These are phyloP conservation scores for Aegilops tauschii DNA, from an alignment of 176 grass and related monocot species.

Conservation along the genomic window DNA sequence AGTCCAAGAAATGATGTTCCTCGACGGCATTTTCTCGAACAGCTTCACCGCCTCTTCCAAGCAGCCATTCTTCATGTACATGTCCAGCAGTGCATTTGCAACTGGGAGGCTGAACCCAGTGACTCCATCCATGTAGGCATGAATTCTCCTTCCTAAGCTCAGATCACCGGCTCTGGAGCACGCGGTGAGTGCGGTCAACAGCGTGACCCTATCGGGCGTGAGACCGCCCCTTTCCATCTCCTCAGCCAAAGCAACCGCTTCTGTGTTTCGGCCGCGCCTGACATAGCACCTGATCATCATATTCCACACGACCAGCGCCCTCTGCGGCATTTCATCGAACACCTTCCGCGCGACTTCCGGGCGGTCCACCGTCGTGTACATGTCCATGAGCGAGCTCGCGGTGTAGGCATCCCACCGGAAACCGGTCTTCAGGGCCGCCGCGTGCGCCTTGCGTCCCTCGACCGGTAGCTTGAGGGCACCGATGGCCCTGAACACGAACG, in stretches of 20 bases:
- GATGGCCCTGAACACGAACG: constrained; percentile 58
- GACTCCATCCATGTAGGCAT: constrained; percentile 38
- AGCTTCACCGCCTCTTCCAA: constrained; percentile 43
- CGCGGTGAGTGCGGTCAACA: constrained; percentile 45
- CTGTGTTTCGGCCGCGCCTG: constrained; percentile 33
- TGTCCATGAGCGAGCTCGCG: constrained; percentile 52
- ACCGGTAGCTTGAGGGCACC: constrained; percentile 37
- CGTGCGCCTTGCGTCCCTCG: constrained; percentile 51
- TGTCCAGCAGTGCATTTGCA: constrained; percentile 61
- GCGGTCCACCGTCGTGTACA: constrained; percentile 40
- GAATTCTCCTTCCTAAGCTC: constrained; percentile 59
- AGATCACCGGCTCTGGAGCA: constrained; percentile 43
- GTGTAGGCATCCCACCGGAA: constrained; percentile 56
- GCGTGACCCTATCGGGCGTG: constrained; percentile 35
- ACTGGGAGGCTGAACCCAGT: constrained; percentile 47
- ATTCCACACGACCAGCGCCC: constrained; percentile 48
- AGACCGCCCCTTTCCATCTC: constrained; percentile 41
- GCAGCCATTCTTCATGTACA: constrained; percentile 57
- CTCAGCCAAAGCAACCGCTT: constrained; percentile 31
- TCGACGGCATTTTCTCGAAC: constrained; percentile 44
- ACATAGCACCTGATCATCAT: constrained; percentile 55
- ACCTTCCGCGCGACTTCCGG: constrained; percentile 23
- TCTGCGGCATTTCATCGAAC: constrained; percentile 59
- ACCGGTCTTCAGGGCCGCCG: constrained; percentile 37
- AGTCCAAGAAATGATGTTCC: constrained; percentile 66